Evolutionary conservation across 2,329 filamentous ascomycete species (phyloP).

Genomic region (Dryadomyces quercivorus): DNA sequence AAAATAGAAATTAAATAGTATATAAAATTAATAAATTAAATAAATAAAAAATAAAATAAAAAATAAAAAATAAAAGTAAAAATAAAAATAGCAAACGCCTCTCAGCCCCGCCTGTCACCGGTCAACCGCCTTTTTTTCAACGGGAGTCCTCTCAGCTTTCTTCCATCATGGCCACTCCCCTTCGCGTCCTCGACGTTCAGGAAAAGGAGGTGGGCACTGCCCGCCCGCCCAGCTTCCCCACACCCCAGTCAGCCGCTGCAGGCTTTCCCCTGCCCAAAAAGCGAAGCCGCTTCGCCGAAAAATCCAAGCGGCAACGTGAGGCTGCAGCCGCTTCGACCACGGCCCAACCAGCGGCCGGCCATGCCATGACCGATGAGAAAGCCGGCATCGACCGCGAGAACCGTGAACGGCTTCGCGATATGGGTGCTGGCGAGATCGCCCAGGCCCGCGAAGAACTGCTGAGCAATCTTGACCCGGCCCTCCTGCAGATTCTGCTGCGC

Average conservation of each 20-base stretch:
- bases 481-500: conserved; percentile 66
- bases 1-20: neutral
- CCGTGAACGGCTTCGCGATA: conserved; percentile 54
- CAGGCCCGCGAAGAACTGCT: conserved; percentile 72
- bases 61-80: neutral
- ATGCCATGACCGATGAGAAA: conserved; percentile 40
- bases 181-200: conserved; percentile 63
- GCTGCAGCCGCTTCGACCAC: conserved; percentile 2
- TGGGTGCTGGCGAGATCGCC: conserved; percentile 75
- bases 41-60: neutral
- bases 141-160: neutral
- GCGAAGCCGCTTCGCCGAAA: conserved; percentile 51
- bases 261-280: conserved; percentile 89
- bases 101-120: neutral
- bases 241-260: conserved; percentile 40
- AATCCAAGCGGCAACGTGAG: conserved; percentile 63
- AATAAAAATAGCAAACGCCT: neutral
- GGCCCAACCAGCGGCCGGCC: neutral
- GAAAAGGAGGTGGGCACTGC: conserved; percentile 54
- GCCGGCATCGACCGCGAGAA: conserved; percentile 76
- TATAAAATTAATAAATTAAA: neutral
- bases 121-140: neutral
- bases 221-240: conserved; percentile 52
- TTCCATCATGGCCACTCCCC: conserved; percentile 13
- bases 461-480: conserved; percentile 57